Evolutionary conservation across 2,329 filamentous ascomycete species (phyloP), one percentile per base, ranked within the genome.

Genomic region (Cryphonectria radicalis): DNA sequence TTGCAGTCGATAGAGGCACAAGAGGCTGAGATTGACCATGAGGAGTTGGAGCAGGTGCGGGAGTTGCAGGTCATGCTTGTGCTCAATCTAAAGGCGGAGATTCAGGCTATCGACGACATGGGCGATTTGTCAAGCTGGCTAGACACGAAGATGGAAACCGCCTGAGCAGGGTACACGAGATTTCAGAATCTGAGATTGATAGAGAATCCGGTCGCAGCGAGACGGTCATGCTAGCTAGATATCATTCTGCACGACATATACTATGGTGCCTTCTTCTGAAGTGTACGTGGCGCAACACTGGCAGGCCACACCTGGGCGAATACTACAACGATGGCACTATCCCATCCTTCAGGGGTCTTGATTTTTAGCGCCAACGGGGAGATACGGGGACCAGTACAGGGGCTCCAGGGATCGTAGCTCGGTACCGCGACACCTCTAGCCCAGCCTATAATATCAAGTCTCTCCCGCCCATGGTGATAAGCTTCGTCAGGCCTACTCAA

Each of bases 31-130:
- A 37, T 70, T 5, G 78, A 81, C 14, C 73, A 74, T 0, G 78
- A 82, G 1, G 81, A 82, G 2, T 68, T 75, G 0, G 80, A 83
- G 8, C 81, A 88, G 73, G 81, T 81, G 42, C 79, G 80, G 3
- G 91, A 94, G 75, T 75, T 95, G 22, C 92, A 94, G 76, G 75
- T 85, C 0, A 94, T 95, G 92, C 80, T 95, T 28, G 86, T 92
- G 82, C 81, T 95, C 66, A 91, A 92, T 67, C 76, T 90, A 64
- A 96, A 95, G 77, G 91, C 91, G 0, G 93, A 96, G 77, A 93
- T 95, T 66, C 92, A 96, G 76, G 86, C 90, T 25, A 80, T 93
- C 8, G 90, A 92, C 69, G 82, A 87, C 4, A 81, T 80, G 11
- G 87, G 88, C 0, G 81, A 86, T 65, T 75, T 90, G 6, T 79